Evolutionary conservation across 2,329 filamentous ascomycete species (phyloP), one percentile per base, ranked within the genome.

Genomic region (Pseudogymnoascus sp.): DNA sequence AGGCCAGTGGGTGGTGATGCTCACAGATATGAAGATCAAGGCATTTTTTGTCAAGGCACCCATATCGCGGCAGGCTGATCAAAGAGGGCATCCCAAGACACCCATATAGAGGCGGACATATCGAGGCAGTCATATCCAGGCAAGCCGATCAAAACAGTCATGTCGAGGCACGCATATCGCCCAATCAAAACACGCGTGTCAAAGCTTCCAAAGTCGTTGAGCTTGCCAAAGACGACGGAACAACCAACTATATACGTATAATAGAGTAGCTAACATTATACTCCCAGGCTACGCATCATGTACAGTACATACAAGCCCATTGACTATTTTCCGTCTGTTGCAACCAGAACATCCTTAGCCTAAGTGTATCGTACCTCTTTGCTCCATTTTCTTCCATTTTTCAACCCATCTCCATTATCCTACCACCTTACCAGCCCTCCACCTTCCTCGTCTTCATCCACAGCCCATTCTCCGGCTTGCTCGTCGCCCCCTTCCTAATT

Each of bases 391-490:
- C 4, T 11, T 3, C 4, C 26, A 6, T 6, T 56, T 56, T 31
- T 19, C 19, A 56, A 19, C 26, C 26, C 26, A 31, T 16, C 47
- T 31, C 26, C 14, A 19, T 31, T 2, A 19, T 19, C 19, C 19
- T 19, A 31, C 16, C 19, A 44, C 19, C 35, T 26, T 62, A 89
- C 85, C 88, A 91, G 0, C 86, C 86, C 24, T 86, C 81, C n/a
- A 91, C 71, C 60, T 84, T 77, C 70, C 78, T 90, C 56, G 90
- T 76, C 71, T 81, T 85, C 6, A 93, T 83, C 70, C 83, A 80
- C 72, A 97, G 76, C 0, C 91, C 91, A 63, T 86, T 86, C 63
- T 82, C 83, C 0, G 92, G 92, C 72, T 85, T 84, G 6, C 85
- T 81, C 19, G 92, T 96, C 59, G 95, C 81, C 2, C 85, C 85